phyloP scores from a whole-genome alignment of 495 filamentous ascomycete species.

The Penicillium waksmanii region DNA sequence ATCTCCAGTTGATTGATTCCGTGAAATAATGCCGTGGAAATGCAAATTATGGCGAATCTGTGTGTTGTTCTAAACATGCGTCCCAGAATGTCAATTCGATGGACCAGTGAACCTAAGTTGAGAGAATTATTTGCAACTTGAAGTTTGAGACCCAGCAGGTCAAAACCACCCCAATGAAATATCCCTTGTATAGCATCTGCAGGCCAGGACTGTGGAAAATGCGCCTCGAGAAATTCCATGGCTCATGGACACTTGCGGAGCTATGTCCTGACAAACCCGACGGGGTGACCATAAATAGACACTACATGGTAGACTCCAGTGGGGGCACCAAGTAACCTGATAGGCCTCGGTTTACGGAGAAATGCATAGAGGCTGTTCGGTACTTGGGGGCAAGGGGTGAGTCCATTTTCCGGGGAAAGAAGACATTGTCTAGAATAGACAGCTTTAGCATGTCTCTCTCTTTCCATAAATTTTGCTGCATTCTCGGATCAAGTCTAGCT shows the following conservation, averaged over 20 bases:
- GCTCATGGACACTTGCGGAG: background rate
- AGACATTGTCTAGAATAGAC: background rate
- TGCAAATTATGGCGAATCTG: no score
- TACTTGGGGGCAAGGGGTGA: constrained; percentile 15
- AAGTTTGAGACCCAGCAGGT: no score
- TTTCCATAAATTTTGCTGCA: background rate
- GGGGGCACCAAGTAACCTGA: background rate
- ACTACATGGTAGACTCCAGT: background rate
- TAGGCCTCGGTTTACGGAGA: constrained; percentile 10
- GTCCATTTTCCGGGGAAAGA: constrained; percentile 14
- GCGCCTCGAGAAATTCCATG: no score
- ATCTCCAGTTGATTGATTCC: background rate
- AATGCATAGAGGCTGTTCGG: constrained; percentile 6
- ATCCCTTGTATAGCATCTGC: no score
- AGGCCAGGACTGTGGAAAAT: no score
- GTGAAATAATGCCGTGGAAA: background rate
- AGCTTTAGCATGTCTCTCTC: background rate
- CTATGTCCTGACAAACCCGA: constrained; percentile 26
- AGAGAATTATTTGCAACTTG: no score
- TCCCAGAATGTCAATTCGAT: no score
- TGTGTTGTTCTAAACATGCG: no score
- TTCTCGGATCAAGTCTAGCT: no score
- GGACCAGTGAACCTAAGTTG: no score
- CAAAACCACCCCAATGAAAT: no score
- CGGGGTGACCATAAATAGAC: constrained; percentile 15